Percentiles rank a stretch among this genome's conserved stretches.
Conservation (phyloP, 176 grass and related monocot genomes). For the Musa itinerans region DNA sequence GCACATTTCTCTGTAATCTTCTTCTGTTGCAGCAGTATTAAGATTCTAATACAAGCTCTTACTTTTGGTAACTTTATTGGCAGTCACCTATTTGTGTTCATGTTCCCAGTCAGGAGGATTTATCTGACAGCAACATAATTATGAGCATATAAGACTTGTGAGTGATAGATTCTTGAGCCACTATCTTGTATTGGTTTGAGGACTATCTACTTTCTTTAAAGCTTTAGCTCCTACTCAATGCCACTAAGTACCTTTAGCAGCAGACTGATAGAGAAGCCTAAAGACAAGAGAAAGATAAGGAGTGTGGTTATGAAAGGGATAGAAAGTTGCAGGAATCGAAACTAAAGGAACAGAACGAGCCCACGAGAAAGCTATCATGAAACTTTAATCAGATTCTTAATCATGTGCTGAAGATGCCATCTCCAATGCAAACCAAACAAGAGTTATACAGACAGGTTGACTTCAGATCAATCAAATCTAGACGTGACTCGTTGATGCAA, state of each 20-base stretch:
- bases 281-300: background rate
- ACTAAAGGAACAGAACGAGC: background rate
- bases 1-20: too few species aligned
- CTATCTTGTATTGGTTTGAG: background rate
- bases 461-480: background rate
- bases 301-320: background rate
- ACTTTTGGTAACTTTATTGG: background rate
- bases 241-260: background rate
- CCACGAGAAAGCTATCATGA: background rate
- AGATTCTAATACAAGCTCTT: background rate
- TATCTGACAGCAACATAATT: background rate
- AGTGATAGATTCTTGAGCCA: background rate
- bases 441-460: background rate
- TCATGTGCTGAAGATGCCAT: slow-evolving; percentile 22
- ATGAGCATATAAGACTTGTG: background rate
- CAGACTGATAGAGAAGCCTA: background rate
- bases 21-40: too few species aligned
- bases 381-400: slow-evolving; percentile 20
- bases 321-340: slow-evolving; percentile 17
- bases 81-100: background rate
- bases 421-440: slow-evolving; percentile 1
- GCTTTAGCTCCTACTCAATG: slow-evolving; percentile 7
- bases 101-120: background rate
- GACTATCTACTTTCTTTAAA: too few species aligned
- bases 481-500: too few species aligned